Percentiles rank a stretch among this genome's conserved stretches.
These are phyloP conservation scores for Bryoglossum gracile DNA, from an alignment of 495 filamentous ascomycete genomes.

Conservation along the genomic window DNA sequence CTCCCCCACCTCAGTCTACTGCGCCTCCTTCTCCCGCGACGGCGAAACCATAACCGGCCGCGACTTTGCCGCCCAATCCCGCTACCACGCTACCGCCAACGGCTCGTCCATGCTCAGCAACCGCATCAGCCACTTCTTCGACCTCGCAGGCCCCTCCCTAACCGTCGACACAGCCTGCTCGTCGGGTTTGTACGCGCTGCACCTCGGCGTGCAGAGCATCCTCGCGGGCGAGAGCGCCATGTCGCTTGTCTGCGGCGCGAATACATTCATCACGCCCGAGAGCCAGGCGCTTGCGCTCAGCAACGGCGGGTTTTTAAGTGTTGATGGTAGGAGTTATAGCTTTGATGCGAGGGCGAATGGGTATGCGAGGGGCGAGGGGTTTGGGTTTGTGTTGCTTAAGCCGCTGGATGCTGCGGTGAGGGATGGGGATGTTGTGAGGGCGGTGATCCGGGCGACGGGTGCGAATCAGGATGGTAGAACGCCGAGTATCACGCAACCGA, in stretches of 20 bases:
- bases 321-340: too few species aligned
- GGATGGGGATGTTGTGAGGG: slow-evolving; percentile 53
- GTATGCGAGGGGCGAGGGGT: too few species aligned
- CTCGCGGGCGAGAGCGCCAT: slow-evolving; percentile 36
- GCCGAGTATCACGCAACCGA: slow-evolving; percentile 51
- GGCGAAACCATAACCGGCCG: slow-evolving; percentile 28
- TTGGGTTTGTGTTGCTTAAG: too few species aligned
- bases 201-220: slow-evolving; percentile 23
- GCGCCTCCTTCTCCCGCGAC: slow-evolving; percentile 32
- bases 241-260: too few species aligned
- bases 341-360: too few species aligned
- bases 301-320: too few species aligned
- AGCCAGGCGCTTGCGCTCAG: too few species aligned
- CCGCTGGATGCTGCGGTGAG: too few species aligned
- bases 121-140: slow-evolving; percentile 42
- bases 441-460: slow-evolving; percentile 51
- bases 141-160: slow-evolving; percentile 40
- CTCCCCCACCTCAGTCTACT: slow-evolving; percentile 25
- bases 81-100: slow-evolving; percentile 19
- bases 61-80: slow-evolving; percentile 27
- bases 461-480: slow-evolving; percentile 55
- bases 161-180: slow-evolving; percentile 53
- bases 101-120: slow-evolving; percentile 34
- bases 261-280: too few species aligned
- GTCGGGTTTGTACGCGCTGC: slow-evolving; percentile 41